Evolutionary conservation across 1,139 yeast genomes (phyloP).

Genomic region (Suhomyces yuchorum): DNA sequence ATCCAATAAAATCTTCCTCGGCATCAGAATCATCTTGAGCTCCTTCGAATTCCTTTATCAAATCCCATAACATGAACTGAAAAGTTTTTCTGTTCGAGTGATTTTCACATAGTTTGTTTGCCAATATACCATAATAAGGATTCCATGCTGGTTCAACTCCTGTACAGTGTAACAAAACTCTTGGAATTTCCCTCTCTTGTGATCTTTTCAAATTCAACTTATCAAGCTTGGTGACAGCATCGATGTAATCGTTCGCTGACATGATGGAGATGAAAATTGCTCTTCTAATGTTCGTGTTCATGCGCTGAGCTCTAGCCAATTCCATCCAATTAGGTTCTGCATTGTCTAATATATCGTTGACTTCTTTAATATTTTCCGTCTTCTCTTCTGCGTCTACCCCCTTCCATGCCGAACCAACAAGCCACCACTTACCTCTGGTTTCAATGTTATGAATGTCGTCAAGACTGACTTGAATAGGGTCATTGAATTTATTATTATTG

Average conservation of each 20-base stretch:
- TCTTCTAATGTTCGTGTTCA: slow-evolving; percentile 94
- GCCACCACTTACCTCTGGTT: slow-evolving; percentile 96
- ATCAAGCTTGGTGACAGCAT: slow-evolving; percentile 80
- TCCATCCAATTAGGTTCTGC: slow-evolving; percentile 89
- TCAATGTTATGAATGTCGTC: slow-evolving; percentile 79
- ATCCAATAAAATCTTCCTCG: slow-evolving; percentile 37
- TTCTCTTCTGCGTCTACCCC: slow-evolving; percentile 45
- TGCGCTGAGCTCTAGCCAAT: slow-evolving; percentile 80
- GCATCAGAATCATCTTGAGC: slow-evolving; percentile 42
- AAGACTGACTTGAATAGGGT: slow-evolving; percentile 81
- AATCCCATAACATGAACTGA: slow-evolving; percentile 90
- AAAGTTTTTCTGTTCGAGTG: slow-evolving; percentile 78
- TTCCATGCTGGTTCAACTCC: slow-evolving; percentile 82
- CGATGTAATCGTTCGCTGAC: slow-evolving; percentile 92
- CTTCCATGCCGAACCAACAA: slow-evolving; percentile 97
- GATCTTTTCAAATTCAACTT: slow-evolving; percentile 74
- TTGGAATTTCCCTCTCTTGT: slow-evolving; percentile 89
- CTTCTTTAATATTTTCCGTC: slow-evolving; percentile 31
- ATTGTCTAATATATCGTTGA: slow-evolving; percentile 60
- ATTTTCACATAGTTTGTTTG: slow-evolving; percentile 69
- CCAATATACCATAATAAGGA: slow-evolving; percentile 86
- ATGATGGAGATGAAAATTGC: slow-evolving; percentile 91
- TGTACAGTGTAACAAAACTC: slow-evolving; percentile 82
- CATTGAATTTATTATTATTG: slow-evolving; percentile 50
- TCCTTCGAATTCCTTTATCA: slow-evolving; percentile 69